Evolutionary conservation across 192 early-diverging fungal genomes (phyloP), one percentile per base, ranked within the genome.

Genomic region (Umbelopsis sp.): DNA sequence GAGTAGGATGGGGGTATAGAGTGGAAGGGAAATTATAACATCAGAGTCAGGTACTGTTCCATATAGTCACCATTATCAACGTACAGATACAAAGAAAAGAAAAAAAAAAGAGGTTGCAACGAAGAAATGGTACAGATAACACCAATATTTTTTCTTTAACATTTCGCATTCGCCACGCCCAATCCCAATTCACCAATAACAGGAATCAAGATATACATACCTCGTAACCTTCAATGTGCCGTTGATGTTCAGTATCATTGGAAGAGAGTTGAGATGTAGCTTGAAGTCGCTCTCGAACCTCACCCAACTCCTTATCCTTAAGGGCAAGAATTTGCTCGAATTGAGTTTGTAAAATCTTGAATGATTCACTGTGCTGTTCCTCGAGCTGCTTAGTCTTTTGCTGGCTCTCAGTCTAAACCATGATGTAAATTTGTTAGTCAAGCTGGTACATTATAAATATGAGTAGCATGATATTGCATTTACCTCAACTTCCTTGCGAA

Each of bases 41-140:
- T 62, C 56, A 62, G 56, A 62, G 56, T 62, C 56, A 62, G 56
- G 31, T 62, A 62, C 56, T 62, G 56, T 62, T 62, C 56, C 29
- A 62, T 62, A 62, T 62, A 31, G 16, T 32, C 47, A 49, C 47
- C 47, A 49, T 49, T 1, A 11, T 49, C 47, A 49, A 62, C 32
- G 56, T 62, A 32, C 24, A 62, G 34, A 10, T 62, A n/a, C 20
- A 34, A 34, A 34, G 14, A 34, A 49, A 21, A 17, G 26, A 14
- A 62, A 41, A 38, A 41, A 41, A 14, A 62, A 41, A 38, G 12
- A 41, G 5, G 38, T 41, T 41, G 38, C 38, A 1, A 41, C 0
- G 38, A 3, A 41, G 38, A 41, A 41, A 32, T 26, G 56, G 56
- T 32, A 62, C 56, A 62, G 56, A 62, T 62, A 62, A 62, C 56